Base-by-base conservation (phyloP, 2,329 filamentous ascomycete genomes). In the Apiospora kogelbergensis region DNA sequence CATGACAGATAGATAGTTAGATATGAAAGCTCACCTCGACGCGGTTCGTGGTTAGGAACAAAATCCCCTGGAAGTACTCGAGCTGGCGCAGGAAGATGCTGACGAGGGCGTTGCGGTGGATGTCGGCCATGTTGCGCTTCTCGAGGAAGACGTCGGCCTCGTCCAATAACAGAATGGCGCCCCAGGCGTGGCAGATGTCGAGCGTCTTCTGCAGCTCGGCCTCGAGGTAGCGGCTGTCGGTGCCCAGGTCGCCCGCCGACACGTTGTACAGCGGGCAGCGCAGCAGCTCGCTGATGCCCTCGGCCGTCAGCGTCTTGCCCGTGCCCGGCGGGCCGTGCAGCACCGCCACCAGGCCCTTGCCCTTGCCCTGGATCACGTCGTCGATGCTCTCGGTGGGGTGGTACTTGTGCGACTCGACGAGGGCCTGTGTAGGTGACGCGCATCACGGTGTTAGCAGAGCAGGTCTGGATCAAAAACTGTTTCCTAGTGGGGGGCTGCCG, bases 41-140 rank as follows among this genome's bases (percentile, higher is more conserved):
- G 1, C 94, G 89, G 78, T 97, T 97, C 2, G 94, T 97, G 0
- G 94, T 97, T 33, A 97, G 81, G 82, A 97, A 97, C 5, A 97
- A 80, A 67, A 97, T 97, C 3, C 94, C 94, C 76, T 97, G 93
- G 81, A 97, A 97, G 79, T 97, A 97, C 80, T 98, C 95, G 0
- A 97, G 84, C 68, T 95, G 85, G 0, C 94, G 90, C 2, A 97
- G 83, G 84, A 97, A 97, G 75, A 97, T 93, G 78, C 90, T 93
- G 67, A 97, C 94, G 0, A 96, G 88, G 0, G 92, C 91, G 74
- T 97, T 97, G 69, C 94, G 90, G 76, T 94, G 91, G 67, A 97
- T 91, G 74, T 97, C 93, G 72, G 93, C 90, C 75, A 94, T 90
- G 64, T 93, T 92, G 1, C 94, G 89, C 79, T 93, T 92, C 82